Evolutionary conservation across 164 flowering plant genomes (phyloP).

Genomic region (Umbellularia californica): DNA sequence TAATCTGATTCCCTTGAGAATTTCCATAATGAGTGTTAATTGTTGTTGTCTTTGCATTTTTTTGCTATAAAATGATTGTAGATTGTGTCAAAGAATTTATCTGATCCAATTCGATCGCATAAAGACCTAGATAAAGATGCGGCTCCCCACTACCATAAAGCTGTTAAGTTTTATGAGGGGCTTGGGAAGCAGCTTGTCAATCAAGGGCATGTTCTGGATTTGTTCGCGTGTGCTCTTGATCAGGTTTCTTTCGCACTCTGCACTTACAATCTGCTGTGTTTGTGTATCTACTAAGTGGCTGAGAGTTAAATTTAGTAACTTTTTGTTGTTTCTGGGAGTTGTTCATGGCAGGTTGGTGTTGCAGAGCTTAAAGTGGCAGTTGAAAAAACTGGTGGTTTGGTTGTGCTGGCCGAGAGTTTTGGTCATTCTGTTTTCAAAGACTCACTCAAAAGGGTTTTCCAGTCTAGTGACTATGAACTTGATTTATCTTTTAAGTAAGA

Average conservation of each 20-base stretch:
- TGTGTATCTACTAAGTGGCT: not conserved
- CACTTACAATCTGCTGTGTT: not conserved
- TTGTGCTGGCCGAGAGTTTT: conserved; percentile 93
- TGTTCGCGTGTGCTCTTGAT: conserved; percentile 98
- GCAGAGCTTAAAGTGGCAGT: conserved; percentile 96
- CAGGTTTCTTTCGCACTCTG: conserved; percentile 49
- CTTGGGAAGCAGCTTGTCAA: conserved; percentile 80
- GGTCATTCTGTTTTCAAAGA: conserved; percentile 96
- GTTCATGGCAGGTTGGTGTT: conserved; percentile 70
- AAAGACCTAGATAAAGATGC: conserved; percentile 98
- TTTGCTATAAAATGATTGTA: conserved; percentile 20
- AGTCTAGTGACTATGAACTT: conserved; percentile 81
- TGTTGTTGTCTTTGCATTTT: not conserved
- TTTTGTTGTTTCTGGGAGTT: conserved; percentile 15
- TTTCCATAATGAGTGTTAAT: not conserved
- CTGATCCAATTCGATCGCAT: conserved; percentile 96
- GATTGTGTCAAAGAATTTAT: conserved; percentile 92
- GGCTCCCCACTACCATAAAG: conserved; percentile 81
- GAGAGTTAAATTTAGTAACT: not conserved
- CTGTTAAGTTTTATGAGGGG: conserved; percentile 81
- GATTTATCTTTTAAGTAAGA: conserved; percentile 94
- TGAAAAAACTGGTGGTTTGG: conserved; percentile 95
- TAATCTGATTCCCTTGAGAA: not conserved
- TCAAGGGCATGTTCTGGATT: conserved; percentile 93
- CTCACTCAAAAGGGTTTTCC: conserved; percentile 87